Evolutionary conservation across 2,329 filamentous ascomycete species (phyloP), one percentile per base, ranked within the genome.

Genomic region (Nothopassalora personata): DNA sequence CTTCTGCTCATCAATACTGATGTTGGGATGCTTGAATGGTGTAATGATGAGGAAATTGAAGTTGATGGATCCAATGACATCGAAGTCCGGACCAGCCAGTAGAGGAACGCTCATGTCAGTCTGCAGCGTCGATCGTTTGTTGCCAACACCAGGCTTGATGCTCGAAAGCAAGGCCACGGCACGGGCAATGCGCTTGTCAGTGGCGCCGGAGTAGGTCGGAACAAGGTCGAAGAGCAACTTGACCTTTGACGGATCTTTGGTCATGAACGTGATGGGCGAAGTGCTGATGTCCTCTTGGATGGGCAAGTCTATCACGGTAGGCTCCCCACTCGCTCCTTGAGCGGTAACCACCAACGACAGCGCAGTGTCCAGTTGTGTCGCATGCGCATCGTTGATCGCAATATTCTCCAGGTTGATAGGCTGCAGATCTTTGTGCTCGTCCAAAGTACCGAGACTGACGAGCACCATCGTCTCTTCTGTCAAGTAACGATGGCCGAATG

Each of bases 1-100:
- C 71, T 95, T 90, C 59, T 91, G 83, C 36, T 91, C 90, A 0
- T 88, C 94, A 64, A 97, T 86, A 58, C 89, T 89, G 88, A 99
- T 94, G 60, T 95, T 95, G 6, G 91, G 90, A 72, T 97, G 94
- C 18, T 86, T 83, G 75, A 99, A 99, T 0, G 94, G 93, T 0
- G 91, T 97, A 67, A 99, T 91, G 69, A 97, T 84, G 33, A 96
- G 78, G 72, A 97, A 97, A 74, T 97, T 97, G 80, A 99, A 99
- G 69, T 96, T 96, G 66, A 99, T 90, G 0, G 88, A 86, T 15
- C 94, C 95, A 65, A 99, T 97, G 9, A 97, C 87, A 60, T 97
- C 93, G 34, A 97, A 78, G 11, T 84, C 87, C 60, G 83, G 90
- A 36, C 87, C 86, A 33, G 89, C 89, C 69, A 97, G 83, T 62